Evolutionary conservation across 495 filamentous ascomycete species (phyloP).

Genomic region (Aspergillus wentii): DNA sequence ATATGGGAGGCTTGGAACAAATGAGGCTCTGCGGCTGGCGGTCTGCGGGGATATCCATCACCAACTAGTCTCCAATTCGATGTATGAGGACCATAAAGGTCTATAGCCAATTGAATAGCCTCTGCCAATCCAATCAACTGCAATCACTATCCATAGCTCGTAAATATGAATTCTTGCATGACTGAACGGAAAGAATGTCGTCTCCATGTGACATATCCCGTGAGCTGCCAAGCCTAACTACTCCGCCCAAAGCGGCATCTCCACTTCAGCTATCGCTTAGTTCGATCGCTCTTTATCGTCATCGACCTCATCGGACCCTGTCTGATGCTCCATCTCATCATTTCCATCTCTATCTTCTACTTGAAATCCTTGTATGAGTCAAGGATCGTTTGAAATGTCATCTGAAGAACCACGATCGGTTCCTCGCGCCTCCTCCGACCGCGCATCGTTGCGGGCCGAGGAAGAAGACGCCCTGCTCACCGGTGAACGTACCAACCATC

Average conservation of each 20-base stretch:
- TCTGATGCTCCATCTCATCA: slow-evolving; percentile 2
- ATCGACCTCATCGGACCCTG: slow-evolving; percentile 3
- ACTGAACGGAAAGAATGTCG: no score
- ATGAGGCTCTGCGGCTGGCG: no score
- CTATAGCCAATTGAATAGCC: no score
- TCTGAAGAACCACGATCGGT: slow-evolving; percentile 40
- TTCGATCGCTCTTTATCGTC: background rate
- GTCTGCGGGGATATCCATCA: no score
- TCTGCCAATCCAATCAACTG: no score
- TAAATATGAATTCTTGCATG: no score
- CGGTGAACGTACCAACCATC: slow-evolving; percentile 43
- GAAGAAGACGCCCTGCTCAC: slow-evolving; percentile 66
- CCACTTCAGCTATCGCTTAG: slow-evolving; percentile 1
- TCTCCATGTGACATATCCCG: no score
- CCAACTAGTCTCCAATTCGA: no score
- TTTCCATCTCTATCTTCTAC: slow-evolving; percentile 1
- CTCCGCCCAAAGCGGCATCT: background rate
- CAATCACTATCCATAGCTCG: no score
- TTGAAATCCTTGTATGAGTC: background rate
- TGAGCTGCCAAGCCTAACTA: background rate
- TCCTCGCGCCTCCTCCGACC: slow-evolving; percentile 40
- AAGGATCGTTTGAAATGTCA: slow-evolving; percentile 25
- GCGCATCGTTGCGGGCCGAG: slow-evolving; percentile 42
- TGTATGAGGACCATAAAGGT: no score
- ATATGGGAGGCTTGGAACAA: no score